Evolutionary conservation across 2,329 filamentous ascomycete species (phyloP).

Genomic region (Fusarium stilboides): DNA sequence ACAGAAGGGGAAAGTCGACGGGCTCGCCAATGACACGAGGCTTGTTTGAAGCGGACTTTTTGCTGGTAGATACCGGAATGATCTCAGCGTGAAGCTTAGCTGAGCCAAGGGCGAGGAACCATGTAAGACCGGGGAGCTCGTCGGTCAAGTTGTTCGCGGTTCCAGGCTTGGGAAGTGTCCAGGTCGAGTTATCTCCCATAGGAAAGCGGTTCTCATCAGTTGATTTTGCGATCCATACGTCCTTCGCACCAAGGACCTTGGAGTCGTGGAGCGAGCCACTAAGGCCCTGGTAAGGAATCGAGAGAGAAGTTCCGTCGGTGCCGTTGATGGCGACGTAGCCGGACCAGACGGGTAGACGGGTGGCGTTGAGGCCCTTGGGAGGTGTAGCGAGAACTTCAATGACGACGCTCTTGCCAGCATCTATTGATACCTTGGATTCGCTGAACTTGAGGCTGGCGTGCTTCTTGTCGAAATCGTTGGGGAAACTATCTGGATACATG

Average conservation of each 20-base stretch:
- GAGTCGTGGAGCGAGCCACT: conserved; percentile 55
- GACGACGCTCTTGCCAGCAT: conserved; percentile 59
- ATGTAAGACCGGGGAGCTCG: conserved; percentile 58
- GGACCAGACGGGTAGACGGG: conserved; percentile 59
- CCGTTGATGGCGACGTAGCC: conserved; percentile 61
- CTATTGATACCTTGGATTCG: conserved; percentile 61
- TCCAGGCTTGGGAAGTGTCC: conserved; percentile 60
- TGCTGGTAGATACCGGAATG: conserved; percentile 54
- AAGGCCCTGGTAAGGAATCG: conserved; percentile 60
- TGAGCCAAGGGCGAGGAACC: conserved; percentile 63
- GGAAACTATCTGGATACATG: conserved; percentile 60
- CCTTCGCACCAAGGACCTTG: conserved; percentile 42
- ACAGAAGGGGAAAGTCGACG: conserved; percentile 59
- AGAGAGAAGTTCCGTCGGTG: conserved; percentile 56
- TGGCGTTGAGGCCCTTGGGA: conserved; percentile 55
- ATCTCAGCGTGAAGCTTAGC: conserved; percentile 61
- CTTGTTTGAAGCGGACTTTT: conserved; percentile 49
- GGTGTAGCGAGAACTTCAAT: conserved; percentile 63
- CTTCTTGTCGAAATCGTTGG: conserved; percentile 60
- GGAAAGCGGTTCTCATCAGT: conserved; percentile 50
- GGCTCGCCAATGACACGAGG: conserved; percentile 60
- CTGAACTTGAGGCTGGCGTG: conserved; percentile 62
- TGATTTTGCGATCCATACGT: conserved; percentile 53
- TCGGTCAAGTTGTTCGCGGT: conserved; percentile 48
- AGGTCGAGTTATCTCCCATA: conserved; percentile 56